Conservation (phyloP, 495 filamentous ascomycete genomes). For the Amorphotheca resinae region DNA sequence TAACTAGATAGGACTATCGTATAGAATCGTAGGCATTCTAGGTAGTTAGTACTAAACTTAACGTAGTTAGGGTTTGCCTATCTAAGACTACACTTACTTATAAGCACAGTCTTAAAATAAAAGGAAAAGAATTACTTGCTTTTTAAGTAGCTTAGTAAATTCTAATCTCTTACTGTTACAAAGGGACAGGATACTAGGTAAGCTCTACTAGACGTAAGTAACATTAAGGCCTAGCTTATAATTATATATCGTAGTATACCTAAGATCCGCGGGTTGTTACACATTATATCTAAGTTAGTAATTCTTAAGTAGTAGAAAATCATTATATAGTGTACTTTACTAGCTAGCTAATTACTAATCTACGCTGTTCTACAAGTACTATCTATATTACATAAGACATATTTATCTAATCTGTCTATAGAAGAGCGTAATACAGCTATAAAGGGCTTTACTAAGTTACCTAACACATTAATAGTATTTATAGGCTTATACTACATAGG, state of each 20-base stretch:
- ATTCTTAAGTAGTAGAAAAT: neutral
- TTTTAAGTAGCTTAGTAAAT: neutral
- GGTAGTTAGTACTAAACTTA: neutral
- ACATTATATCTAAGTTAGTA: neutral
- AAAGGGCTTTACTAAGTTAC: neutral
- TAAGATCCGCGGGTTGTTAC: neutral
- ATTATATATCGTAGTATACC: neutral
- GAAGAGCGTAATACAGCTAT: neutral
- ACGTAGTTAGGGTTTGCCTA: neutral
- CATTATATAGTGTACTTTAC: neutral
- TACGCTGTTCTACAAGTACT: neutral
- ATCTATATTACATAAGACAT: neutral
- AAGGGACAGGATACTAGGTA: neutral
- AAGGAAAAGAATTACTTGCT: neutral
- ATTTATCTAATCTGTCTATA: neutral
- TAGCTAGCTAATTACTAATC: neutral
- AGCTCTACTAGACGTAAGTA: neutral
- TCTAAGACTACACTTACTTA: neutral
- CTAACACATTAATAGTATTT: neutral
- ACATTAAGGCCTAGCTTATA: neutral
- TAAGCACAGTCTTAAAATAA: slow-evolving; percentile 4
- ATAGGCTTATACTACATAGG: neutral
- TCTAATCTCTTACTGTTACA: neutral
- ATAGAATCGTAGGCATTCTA: neutral
- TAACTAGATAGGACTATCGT: neutral